Evolutionary conservation across 2,329 filamentous ascomycete species (phyloP), one percentile per base, ranked within the genome.

Genomic region (Mycosphaerella sp.): DNA sequence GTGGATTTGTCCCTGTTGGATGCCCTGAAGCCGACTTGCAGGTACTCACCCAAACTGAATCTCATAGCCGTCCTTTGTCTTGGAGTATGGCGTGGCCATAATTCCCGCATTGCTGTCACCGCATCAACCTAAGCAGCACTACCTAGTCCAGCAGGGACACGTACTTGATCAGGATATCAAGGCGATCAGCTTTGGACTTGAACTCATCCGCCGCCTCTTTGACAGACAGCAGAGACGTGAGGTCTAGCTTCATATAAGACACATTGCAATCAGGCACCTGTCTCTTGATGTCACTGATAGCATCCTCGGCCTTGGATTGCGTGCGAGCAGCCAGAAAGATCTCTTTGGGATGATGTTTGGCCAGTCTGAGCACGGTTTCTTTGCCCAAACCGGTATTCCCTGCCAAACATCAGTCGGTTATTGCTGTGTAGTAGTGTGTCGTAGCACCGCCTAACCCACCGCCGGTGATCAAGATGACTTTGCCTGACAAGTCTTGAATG

Each of bases 221-320:
- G 61, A 81, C 72, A 11, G 77, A 79, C n/a, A 69, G 62, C 41
- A 82, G 73, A 0, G 78, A 80, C 0, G 73, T 64, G 12, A 81
- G 69, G 59, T 82, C 78, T 29, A 79, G 72, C 7, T 72, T 64
- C 7, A 81, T 65, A 60, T 72, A 72, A 26, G 70, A 68, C 53
- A 80, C 71, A 50, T 60, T 62, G 56, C 69, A 69, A 48, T 68
- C 61, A 6, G 72, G 70, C 1, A 70, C 66, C 3, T 57, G 45
- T 4, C 60, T 56, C 32, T 71, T 68, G 61, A 77, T 69, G 17
- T 73, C 68, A 17, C 63, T 51, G 51, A 77, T 75, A 9, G 74
- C 71, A 26, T 67, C 60, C 10, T 65, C 56, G 34, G 74, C 74
- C 63, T 75, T 76, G 42, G 68, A 70, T 17, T 66, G 63, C 38